Conservation (phyloP, 73 alveolate genomes). For the Symbiodinium pilosum region DNA sequence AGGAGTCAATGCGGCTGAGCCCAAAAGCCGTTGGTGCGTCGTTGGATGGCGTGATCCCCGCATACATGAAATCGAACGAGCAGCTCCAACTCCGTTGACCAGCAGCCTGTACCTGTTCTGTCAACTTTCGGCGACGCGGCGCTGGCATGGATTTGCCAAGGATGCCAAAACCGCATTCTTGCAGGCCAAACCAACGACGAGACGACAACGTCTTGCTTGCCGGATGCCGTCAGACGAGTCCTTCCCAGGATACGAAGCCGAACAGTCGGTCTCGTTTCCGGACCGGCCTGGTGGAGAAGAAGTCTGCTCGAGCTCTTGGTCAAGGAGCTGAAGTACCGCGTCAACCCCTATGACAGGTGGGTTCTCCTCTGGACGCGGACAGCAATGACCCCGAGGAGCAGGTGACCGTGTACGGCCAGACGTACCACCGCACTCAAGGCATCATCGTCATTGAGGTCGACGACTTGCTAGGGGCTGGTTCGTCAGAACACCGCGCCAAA, state of each 20-base stretch:
- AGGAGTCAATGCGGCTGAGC: not conserved
- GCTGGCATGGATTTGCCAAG: not conserved
- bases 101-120: not conserved
- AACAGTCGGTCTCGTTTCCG: not conserved
- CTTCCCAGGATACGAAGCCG: not conserved
- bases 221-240: not conserved
- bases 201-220: not conserved
- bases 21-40: not conserved
- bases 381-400: too few species aligned
- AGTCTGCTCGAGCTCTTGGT: not conserved
- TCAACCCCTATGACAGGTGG: slow-evolving; percentile 43
- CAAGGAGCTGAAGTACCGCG: not conserved
- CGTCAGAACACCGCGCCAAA: not conserved
- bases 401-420: too few species aligned
- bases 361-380: not conserved
- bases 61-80: not conserved
- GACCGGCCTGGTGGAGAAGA: slow-evolving; percentile 56
- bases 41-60: not conserved
- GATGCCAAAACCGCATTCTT: not conserved
- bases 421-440: not conserved
- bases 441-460: not conserved
- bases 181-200: not conserved
- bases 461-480: not conserved
- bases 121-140: not conserved
- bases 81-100: not conserved